Evolutionary conservation across 441 rosid genomes (phyloP), one percentile per base, ranked within the genome.

Genomic region (Dalechampia spathulata): DNA sequence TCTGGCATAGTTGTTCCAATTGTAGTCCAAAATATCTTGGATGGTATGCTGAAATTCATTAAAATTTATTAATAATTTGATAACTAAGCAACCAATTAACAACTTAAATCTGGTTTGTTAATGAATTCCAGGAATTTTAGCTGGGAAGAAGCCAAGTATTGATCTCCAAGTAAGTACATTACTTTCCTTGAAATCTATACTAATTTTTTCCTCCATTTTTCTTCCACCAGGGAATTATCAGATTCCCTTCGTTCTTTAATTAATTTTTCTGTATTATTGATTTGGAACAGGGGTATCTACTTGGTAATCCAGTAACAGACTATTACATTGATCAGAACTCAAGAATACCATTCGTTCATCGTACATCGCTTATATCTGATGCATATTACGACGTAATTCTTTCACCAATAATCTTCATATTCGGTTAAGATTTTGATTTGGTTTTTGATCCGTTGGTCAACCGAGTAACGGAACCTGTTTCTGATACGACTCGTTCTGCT

Each of bases 1-100:
- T 59, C 79, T 3, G 79, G 79, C 37, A 62, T 68, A 22, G 41
- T 60, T 25, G 58, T 66, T 52, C 79, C 79, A 0, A 45, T 65
- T 22, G 2, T 75, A 6, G 71, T 62, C 21, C 85, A 81, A 59
- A 68, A 73, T 36, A 46, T 61, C 23, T 34, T 47, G 3, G 38
- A 43, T n/a, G 65, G 65, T 61, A 44, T 14, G 43, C 8, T 16
- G n/a, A n/a, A n/a, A n/a, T 19, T 7, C 8, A 42, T 27, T 6
- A 16, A n/a, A 26, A 0, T 4, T 32, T 23, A 3, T 28, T 28
- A 3, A 28, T 28, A 7, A 3, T 28, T 28, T 28, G 5, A 28
- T 7, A 28, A 14, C 17, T 19, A 21, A 45, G 26, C 6, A 12
- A 11, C n/a, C 30, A 46, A 23, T 6, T 23, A 22, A 13, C 25